These are phyloP conservation scores for Lenwebbia sp. DNA, from an alignment of 345 rosid genomes.

Conservation along the genomic window DNA sequence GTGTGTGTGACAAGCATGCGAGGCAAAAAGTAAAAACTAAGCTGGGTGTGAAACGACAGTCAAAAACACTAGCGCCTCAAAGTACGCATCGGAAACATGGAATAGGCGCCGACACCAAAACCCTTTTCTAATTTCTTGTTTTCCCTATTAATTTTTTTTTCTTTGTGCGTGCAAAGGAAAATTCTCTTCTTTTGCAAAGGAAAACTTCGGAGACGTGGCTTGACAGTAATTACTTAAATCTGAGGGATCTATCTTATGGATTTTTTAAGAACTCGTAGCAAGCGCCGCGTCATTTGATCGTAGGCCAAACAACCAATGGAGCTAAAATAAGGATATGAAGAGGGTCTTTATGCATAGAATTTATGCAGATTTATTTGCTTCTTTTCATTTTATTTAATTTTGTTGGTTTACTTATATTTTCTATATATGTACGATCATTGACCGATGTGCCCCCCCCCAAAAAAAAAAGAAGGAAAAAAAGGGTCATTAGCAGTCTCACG, in stretches of 20 bases:
- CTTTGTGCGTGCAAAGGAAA: background rate
- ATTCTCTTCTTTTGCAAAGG: background rate
- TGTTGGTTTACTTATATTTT: background rate
- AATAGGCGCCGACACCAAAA: background rate
- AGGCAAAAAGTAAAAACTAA: background rate
- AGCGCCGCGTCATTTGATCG: background rate
- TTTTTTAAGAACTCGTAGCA: background rate
- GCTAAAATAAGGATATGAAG: background rate
- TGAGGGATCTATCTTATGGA: background rate
- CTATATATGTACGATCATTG: background rate
- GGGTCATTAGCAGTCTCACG: background rate
- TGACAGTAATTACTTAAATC: too few species aligned
- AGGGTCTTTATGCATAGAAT: background rate
- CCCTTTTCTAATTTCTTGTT: background rate
- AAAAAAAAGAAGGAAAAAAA: background rate
- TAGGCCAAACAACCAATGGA: background rate
- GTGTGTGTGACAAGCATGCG: too few species aligned
- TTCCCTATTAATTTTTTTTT: background rate
- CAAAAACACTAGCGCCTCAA: background rate
- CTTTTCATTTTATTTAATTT: background rate
- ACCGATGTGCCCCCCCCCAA: background rate
- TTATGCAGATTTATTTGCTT: background rate
- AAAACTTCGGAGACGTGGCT: background rate
- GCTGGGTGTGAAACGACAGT: background rate
- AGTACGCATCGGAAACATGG: background rate